phyloP scores from a whole-genome alignment of 208 protist genomes.

The Acanthamoeba healyi region DNA sequence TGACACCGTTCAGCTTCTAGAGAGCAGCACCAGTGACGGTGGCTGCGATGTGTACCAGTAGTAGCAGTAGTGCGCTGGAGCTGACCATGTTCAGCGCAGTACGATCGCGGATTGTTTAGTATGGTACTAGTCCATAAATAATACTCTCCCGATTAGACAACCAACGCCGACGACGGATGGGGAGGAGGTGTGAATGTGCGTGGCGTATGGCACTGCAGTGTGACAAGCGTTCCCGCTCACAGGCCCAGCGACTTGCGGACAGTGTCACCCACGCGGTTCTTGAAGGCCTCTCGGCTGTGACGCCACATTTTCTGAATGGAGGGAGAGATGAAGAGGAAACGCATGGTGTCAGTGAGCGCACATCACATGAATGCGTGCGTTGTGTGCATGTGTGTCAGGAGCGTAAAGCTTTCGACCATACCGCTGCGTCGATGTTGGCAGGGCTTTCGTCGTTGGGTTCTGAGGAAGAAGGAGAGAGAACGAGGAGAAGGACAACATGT shows the following conservation, averaged over 20 bases:
- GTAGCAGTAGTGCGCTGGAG: too few relatives aligned
- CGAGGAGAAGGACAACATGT: neutral
- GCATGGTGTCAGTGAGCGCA: neutral
- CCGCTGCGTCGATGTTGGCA: conserved; percentile 93
- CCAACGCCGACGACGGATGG: too few relatives aligned
- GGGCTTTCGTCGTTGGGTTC: conserved; percentile 93
- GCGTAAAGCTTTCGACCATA: neutral
- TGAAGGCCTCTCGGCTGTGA: conserved; percentile 82
- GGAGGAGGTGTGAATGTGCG: too few relatives aligned
- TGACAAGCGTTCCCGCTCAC: neutral
- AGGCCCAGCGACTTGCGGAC: conserved; percentile 80
- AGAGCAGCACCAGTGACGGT: neutral
- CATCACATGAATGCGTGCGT: neutral
- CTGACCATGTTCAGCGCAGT: too few relatives aligned
- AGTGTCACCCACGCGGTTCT: conserved; percentile 83
- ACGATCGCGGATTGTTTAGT: too few relatives aligned
- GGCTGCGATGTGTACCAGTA: too few relatives aligned
- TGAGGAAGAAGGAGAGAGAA: neutral
- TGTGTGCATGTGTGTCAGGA: too few relatives aligned
- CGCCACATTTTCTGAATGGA: conserved; percentile 83
- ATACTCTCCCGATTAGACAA: too few relatives aligned
- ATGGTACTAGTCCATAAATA: too few relatives aligned
- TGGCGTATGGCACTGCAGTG: too few relatives aligned
- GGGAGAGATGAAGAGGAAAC: neutral
- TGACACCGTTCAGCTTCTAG: neutral